Conservation (phyloP, 139 green algal genomes). For the Monoraphidium neglectum region DNA sequence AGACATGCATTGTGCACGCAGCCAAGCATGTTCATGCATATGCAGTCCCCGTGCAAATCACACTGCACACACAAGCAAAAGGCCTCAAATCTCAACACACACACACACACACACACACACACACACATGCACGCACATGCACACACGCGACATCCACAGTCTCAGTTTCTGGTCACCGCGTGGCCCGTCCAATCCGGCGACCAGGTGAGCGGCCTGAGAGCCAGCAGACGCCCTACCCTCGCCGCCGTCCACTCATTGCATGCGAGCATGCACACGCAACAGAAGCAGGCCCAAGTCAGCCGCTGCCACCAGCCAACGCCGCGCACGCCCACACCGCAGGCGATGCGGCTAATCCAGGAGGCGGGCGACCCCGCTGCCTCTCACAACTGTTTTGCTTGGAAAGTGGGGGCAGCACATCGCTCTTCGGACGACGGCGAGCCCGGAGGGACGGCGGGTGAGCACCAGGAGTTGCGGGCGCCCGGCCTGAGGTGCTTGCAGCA, state of each 20-base stretch:
- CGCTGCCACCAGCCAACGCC: neutral
- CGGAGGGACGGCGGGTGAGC: constrained; percentile 66
- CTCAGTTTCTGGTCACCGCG: constrained; percentile 71
- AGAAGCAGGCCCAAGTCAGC: too few relatives aligned
- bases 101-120: too few relatives aligned
- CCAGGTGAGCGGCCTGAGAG: constrained; percentile 24
- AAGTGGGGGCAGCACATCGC: constrained; percentile 38
- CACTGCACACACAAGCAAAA: neutral
- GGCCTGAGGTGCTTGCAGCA: too few relatives aligned
- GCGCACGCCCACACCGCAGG: constrained; percentile 26
- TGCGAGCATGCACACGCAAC: neutral
- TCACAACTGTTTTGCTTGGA: constrained; percentile 85
- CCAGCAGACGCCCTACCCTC: neutral
- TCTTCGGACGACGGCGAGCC: constrained; percentile 90
- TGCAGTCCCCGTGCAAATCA: too few relatives aligned
- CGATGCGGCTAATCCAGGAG: constrained; percentile 47
- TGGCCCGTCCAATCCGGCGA: constrained; percentile 57
- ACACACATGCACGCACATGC: too few relatives aligned
- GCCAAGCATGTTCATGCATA: too few relatives aligned
- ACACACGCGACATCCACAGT: constrained; percentile 36
- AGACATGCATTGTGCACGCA: too few relatives aligned
- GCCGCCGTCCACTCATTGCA: neutral
- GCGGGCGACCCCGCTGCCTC: constrained; percentile 52
- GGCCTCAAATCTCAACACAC: neutral
- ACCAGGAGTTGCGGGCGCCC: constrained; percentile 65